Percentiles rank a stretch among this genome's conserved stretches.
Evolutionary conservation across 2,329 filamentous ascomycete genomes (phyloP).

Genomic region (Pyricularia pennisetigena): DNA sequence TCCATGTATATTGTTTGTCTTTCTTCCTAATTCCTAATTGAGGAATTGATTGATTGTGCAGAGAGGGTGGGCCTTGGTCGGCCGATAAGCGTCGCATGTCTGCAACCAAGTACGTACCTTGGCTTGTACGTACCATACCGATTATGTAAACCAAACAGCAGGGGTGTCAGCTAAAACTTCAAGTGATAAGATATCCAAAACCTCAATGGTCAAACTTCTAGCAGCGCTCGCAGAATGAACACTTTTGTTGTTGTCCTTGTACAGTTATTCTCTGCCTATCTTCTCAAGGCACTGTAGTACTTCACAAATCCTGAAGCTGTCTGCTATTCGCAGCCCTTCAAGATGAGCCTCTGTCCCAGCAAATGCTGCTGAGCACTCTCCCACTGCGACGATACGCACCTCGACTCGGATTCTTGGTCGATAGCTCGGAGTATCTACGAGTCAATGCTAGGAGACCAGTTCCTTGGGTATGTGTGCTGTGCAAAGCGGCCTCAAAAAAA

Average conservation of each 20-base stretch:
- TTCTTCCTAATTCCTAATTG: neutral
- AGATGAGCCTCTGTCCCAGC: neutral
- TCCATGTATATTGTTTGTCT: neutral
- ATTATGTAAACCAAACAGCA: neutral
- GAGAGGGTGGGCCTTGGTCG: neutral
- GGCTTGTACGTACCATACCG: too few species aligned
- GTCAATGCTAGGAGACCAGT: neutral
- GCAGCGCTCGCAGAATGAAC: neutral
- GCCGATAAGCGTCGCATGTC: neutral
- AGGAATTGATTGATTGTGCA: neutral
- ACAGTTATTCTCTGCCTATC: neutral
- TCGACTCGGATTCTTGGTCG: neutral
- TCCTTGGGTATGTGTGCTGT: neutral
- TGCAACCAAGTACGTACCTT: neutral
- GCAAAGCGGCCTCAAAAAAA: neutral
- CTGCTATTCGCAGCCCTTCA: neutral
- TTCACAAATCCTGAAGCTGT: neutral
- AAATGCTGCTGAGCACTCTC: slow-evolving; percentile 1
- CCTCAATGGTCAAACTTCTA: neutral
- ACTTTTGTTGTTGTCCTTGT: neutral
- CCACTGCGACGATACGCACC: neutral
- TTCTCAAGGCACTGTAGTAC: neutral
- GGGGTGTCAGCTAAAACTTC: neutral
- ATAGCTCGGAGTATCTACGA: neutral
- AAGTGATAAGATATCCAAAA: neutral